Percentiles rank a stretch among this genome's conserved stretches.
These are phyloP conservation scores for Pleurotus ostreatus DNA, from an alignment of 768 basidiomycete species.

Conservation along the genomic window DNA sequence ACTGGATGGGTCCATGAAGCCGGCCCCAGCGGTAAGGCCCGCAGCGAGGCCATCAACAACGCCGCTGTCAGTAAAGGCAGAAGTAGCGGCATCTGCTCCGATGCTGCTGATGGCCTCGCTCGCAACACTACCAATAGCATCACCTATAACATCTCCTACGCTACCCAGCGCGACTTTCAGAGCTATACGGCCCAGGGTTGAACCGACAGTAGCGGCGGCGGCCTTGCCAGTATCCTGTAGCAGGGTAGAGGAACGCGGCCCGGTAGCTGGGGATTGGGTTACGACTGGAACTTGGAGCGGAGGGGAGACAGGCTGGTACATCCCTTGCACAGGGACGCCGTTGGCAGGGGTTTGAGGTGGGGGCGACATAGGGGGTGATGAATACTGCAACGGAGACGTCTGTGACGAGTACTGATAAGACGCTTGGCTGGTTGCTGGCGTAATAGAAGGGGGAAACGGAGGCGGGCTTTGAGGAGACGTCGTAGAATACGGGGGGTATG, in stretches of 20 bases:
- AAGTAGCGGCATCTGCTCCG: background rate
- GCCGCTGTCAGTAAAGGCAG: background rate
- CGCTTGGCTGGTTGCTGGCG: background rate
- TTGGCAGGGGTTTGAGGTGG: background rate
- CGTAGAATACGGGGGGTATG: background rate
- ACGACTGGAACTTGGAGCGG: background rate
- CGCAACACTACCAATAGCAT: background rate
- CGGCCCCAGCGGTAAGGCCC: background rate
- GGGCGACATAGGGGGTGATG: background rate
- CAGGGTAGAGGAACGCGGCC: background rate
- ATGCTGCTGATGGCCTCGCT: constrained; percentile 1
- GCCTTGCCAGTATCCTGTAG: background rate
- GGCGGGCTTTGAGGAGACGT: background rate
- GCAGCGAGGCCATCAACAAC: background rate
- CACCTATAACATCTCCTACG: constrained; percentile 1
- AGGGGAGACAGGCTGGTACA: background rate
- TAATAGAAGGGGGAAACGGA: background rate
- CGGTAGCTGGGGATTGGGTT: background rate
- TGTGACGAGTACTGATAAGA: background rate
- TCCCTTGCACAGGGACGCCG: background rate
- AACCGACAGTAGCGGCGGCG: background rate
- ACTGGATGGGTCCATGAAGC: background rate
- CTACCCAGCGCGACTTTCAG: background rate
- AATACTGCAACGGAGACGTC: background rate
- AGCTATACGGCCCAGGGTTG: background rate